Base-by-base conservation (phyloP, 2,329 filamentous ascomycete genomes). In the Colletotrichum sp. region DNA sequence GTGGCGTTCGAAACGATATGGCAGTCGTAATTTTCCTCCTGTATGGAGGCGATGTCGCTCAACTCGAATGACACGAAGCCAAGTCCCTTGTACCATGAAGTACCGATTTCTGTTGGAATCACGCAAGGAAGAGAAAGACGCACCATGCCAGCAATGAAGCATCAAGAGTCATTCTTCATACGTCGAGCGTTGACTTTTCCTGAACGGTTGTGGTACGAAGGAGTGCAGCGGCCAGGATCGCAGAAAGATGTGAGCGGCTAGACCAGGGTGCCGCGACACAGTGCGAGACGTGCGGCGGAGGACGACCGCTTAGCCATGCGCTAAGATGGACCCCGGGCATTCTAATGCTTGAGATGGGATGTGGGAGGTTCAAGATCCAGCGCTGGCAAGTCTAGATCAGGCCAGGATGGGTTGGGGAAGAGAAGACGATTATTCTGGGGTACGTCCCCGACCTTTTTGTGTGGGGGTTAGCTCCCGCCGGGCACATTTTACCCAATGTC, bases 391-490 rank as follows among this genome's bases (percentile, higher is more conserved):
- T 38, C 60, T 24, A 57, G n/a, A 43, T 24, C 38, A 64, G 32
- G 24, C 63, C 63, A 75, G 38, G 28, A 60, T 21, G 30, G 55
- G 16, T 36, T 48, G 72, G 72, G 43, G 48, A 48, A 34, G 57
- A 38, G 24, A 48, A 30, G 52, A 72, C 21, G 63, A 52, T 38
- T 71, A 61, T 43, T 74, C 58, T 58, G 58, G 72, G 71, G 60
- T 48, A 74, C 32, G 48, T 58, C 34, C 24, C 58, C 28, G 71
- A 64, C 57, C 24, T 32, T 18, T 26, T 30, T 36, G 52, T 21
- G 72, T 74, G 72, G 72, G 67, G 67, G 72, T 66, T 74, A 74
- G 72, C 72, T 48, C 48, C 60, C 52, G 32, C 26, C 18, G 43
- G 13, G 67, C 67, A 34, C 24, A 34, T 55, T n/a, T 28, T 55